A percentile compares a stretch with the other conserved stretches of the same genome.
These are phyloP conservation scores for Uronychia setigera DNA, from an alignment of 73 alveolate species.

Conservation along the genomic window DNA sequence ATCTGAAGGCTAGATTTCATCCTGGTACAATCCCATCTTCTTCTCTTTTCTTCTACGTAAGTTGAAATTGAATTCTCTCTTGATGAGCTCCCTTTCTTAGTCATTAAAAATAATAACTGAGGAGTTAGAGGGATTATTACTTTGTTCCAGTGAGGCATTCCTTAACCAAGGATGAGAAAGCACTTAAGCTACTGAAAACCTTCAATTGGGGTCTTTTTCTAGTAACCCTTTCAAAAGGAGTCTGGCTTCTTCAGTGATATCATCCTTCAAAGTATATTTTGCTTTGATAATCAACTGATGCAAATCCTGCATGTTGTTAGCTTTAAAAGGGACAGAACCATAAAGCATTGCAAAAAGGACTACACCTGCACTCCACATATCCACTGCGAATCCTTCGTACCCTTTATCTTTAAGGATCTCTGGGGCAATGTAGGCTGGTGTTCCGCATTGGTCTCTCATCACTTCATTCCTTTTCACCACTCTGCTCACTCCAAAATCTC, in stretches of 20 bases:
- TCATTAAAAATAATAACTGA: constrained; percentile 26
- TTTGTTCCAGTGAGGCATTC: constrained; percentile 59
- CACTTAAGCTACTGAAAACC: constrained; percentile 71
- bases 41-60: constrained; percentile 1
- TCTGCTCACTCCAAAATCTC: constrained; percentile 83
- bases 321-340: constrained; percentile 84
- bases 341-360: constrained; percentile 73
- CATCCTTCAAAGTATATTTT: constrained; percentile 70
- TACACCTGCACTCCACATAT: constrained; percentile 88
- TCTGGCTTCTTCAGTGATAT: constrained; percentile 68
- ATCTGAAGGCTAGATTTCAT: constrained; percentile 33
- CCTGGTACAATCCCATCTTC: background rate
- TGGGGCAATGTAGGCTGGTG: constrained; percentile 89
- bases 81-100: constrained; percentile 40
- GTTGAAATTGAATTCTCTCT: constrained; percentile 39
- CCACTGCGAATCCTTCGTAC: constrained; percentile 80
- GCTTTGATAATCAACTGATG: constrained; percentile 67
- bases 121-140: constrained; percentile 35
- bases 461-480: constrained; percentile 62
- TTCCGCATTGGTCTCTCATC: constrained; percentile 85
- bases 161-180: constrained; percentile 83
- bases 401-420: constrained; percentile 80
- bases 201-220: constrained; percentile 73
- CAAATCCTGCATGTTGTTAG: constrained; percentile 71
- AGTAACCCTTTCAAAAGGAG: constrained; percentile 64